phyloP scores from a whole-genome alignment of 176 grass and related monocot species.

The Areca catechu region DNA sequence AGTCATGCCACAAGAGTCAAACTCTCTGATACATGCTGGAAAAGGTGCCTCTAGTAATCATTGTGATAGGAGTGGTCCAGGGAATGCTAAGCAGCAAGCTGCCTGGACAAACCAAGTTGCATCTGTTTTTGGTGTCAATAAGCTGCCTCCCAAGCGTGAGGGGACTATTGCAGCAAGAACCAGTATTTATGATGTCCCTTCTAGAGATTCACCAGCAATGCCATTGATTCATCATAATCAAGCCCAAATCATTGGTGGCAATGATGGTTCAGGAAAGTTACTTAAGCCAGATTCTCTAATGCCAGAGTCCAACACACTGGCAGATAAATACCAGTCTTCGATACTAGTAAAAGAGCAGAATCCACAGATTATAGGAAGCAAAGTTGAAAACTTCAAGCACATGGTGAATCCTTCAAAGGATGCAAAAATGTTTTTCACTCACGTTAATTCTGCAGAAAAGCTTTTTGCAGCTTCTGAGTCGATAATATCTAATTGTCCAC shows the following conservation, averaged over 20 bases:
- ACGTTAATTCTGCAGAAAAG: slow-evolving; percentile 7
- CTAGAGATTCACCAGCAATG: slow-evolving; percentile 30
- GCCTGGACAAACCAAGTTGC: slow-evolving; percentile 33
- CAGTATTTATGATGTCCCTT: slow-evolving; percentile 21
- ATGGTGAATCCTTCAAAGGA: slow-evolving; percentile 7
- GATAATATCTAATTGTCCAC: neutral
- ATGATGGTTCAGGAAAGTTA: slow-evolving; percentile 1
- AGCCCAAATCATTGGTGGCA: neutral
- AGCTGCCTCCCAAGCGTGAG: slow-evolving; percentile 30
- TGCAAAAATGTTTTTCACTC: slow-evolving; percentile 5
- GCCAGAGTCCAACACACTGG: slow-evolving; percentile 14
- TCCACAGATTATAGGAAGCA: slow-evolving; percentile 28
- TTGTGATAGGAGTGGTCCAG: slow-evolving; percentile 22
- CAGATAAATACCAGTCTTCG: slow-evolving; percentile 40
- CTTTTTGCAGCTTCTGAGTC: neutral
- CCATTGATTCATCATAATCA: slow-evolving; percentile 14
- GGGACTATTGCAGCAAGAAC: slow-evolving; percentile 14
- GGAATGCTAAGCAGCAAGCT: slow-evolving; percentile 35
- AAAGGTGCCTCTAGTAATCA: slow-evolving; percentile 23
- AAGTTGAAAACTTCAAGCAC: slow-evolving; percentile 31
- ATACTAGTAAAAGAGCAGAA: slow-evolving; percentile 39
- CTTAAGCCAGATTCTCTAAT: slow-evolving; percentile 4
- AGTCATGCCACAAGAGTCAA: slow-evolving; percentile 23
- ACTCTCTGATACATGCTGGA: slow-evolving; percentile 35
- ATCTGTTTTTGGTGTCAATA: slow-evolving; percentile 32